These are phyloP conservation scores for Lupinus albus DNA, from an alignment of 306 rosid genomes.

Conservation along the genomic window DNA sequence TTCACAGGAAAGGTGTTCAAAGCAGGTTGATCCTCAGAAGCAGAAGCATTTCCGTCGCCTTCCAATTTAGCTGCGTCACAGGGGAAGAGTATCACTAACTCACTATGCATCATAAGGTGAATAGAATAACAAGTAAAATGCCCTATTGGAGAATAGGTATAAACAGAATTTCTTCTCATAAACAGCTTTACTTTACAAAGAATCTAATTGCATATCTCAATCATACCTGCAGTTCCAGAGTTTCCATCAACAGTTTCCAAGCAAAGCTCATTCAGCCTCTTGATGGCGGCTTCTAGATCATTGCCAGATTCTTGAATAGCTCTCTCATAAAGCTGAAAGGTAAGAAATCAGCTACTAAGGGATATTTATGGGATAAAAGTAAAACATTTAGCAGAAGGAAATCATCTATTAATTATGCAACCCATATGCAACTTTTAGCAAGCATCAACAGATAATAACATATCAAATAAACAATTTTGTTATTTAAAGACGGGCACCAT, in stretches of 20 bases:
- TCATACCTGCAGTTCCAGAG: slow-evolving; percentile 53
- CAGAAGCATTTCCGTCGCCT: slow-evolving; percentile 50
- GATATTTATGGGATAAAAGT: no score
- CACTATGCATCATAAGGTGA: slow-evolving; percentile 12
- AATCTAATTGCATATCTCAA: slow-evolving; percentile 4
- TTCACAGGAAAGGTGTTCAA: slow-evolving; percentile 63
- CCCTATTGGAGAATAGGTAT: background rate
- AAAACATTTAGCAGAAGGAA: background rate
- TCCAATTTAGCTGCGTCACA: slow-evolving; percentile 46
- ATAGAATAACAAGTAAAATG: background rate
- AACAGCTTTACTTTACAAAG: background rate
- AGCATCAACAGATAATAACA: slow-evolving; percentile 7
- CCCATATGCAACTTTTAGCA: background rate
- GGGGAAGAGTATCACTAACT: background rate
- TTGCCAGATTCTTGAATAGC: slow-evolving; percentile 77
- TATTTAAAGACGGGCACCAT: background rate
- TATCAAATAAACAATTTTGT: background rate
- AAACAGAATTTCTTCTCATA: background rate
- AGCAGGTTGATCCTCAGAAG: slow-evolving; percentile 50
- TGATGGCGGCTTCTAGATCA: slow-evolving; percentile 85
- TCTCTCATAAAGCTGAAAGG: slow-evolving; percentile 75
- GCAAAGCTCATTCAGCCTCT: slow-evolving; percentile 66
- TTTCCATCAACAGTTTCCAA: slow-evolving; percentile 54
- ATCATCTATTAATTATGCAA: background rate
- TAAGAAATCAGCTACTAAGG: slow-evolving; percentile 31